These are phyloP conservation scores for Amauroascus verrucosus DNA, from an alignment of 2,329 filamentous ascomycete genomes.

Conservation along the genomic window DNA sequence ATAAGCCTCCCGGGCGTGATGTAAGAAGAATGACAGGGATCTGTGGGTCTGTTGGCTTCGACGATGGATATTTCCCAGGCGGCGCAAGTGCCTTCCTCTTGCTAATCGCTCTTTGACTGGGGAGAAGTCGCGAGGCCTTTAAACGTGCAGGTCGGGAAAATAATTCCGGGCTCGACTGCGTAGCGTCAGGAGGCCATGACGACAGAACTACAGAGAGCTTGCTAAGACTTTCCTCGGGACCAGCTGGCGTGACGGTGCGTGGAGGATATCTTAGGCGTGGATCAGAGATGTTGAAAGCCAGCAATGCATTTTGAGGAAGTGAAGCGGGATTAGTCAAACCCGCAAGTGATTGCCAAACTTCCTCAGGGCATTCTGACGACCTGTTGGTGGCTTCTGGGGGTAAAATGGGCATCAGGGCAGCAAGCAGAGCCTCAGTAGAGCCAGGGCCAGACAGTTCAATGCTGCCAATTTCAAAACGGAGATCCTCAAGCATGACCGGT, in stretches of 20 bases:
- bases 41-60: slow-evolving; percentile 53
- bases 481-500: slow-evolving; percentile 52
- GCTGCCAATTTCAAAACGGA: slow-evolving; percentile 62
- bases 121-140: slow-evolving; percentile 54
- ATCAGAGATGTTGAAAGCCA: slow-evolving; percentile 66
- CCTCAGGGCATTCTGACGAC: slow-evolving; percentile 26
- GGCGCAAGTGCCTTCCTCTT: slow-evolving; percentile 55
- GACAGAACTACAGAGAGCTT: slow-evolving; percentile 52
- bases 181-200: slow-evolving; percentile 55
- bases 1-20: slow-evolving; percentile 37
- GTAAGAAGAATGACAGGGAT: slow-evolving; percentile 68
- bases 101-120: slow-evolving; percentile 70
- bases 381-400: slow-evolving; percentile 17
- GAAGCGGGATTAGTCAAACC: slow-evolving; percentile 56
- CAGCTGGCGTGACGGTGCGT: slow-evolving; percentile 40
- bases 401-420: slow-evolving; percentile 51
- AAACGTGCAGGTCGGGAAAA: slow-evolving; percentile 61
- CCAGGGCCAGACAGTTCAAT: slow-evolving; percentile 62
- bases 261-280: slow-evolving; percentile 72
- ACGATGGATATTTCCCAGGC: slow-evolving; percentile 53
- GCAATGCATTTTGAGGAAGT: slow-evolving; percentile 57
- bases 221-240: slow-evolving; percentile 27
- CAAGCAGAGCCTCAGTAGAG: slow-evolving; percentile 66
- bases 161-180: slow-evolving; percentile 40
- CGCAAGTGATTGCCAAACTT: slow-evolving; percentile 34